A percentile compares a stretch with the other conserved stretches of the same genome.
Evolutionary conservation across 148 eudicot genomes (phyloP).

Genomic region (Persicaria maculosa): DNA sequence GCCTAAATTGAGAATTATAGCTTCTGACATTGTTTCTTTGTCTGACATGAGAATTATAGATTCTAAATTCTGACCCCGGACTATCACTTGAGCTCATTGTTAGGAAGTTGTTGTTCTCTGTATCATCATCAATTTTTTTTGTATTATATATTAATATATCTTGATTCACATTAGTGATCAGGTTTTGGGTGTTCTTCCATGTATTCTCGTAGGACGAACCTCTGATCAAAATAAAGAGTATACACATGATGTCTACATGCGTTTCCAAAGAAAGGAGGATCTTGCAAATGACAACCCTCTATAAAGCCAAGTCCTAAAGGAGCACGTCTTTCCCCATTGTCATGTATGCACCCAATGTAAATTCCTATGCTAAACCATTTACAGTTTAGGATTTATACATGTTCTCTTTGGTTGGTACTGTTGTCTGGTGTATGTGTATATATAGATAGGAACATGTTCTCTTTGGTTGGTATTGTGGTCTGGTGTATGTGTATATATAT

Average conservation of each 20-base stretch:
- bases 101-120: no score
- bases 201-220: slow-evolving; percentile 48
- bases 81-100: no score
- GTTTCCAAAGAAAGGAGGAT: slow-evolving; percentile 69
- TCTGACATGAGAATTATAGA: no score
- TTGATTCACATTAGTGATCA: neutral
- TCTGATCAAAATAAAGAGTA: slow-evolving; percentile 50
- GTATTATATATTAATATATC: no score
- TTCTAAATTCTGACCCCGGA: no score
- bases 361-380: slow-evolving; percentile 35
- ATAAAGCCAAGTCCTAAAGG: slow-evolving; percentile 63
- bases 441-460: no score
- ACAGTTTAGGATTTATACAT: neutral
- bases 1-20: neutral
- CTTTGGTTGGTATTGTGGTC: no score
- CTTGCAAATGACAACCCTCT: slow-evolving; percentile 54
- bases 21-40: neutral
- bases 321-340: slow-evolving; percentile 77
- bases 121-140: no score
- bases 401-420: neutral
- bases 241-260: slow-evolving; percentile 81
- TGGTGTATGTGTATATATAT: no score
- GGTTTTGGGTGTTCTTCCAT: neutral
- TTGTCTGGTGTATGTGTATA: no score
- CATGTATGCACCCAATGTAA: slow-evolving; percentile 88